phyloP scores from a whole-genome alignment of 371 early-diverging fungal genomes.

The Rhizopus stolonifer region DNA sequence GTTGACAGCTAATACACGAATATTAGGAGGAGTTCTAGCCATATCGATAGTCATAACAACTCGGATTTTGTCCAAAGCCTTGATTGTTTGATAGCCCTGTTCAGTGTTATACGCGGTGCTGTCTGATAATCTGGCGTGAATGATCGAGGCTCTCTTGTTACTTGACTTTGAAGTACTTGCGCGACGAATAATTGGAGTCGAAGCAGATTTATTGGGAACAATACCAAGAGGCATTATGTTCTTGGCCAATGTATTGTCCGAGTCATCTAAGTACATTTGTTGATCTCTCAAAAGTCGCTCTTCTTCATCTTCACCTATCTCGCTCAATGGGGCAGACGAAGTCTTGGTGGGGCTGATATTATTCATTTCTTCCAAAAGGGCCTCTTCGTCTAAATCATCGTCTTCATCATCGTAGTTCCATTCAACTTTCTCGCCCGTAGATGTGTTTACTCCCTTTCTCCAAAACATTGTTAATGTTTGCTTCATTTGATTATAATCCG shows the following conservation, averaged over 20 bases:
- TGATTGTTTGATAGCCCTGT: constrained; percentile 58
- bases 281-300: constrained; percentile 14
- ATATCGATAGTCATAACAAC: constrained; percentile 64
- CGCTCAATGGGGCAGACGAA: background rate
- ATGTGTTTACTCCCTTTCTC: constrained; percentile 46
- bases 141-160: constrained; percentile 38
- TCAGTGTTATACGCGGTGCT: constrained; percentile 40
- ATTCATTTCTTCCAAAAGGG: constrained; percentile 25
- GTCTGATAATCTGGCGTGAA: constrained; percentile 38
- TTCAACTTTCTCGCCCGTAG: constrained; percentile 28
- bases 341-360: background rate
- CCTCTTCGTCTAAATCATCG: constrained; percentile 25
- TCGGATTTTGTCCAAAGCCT: constrained; percentile 59
- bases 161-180: constrained; percentile 27
- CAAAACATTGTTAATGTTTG: constrained; percentile 51
- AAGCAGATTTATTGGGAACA: constrained; percentile 17
- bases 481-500: constrained; percentile 36
- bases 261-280: constrained; percentile 2
- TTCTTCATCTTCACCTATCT: constrained; percentile 7
- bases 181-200: constrained; percentile 18
- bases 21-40: constrained; percentile 66
- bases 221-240: background rate
- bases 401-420: constrained; percentile 38
- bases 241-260: background rate
- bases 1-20: constrained; percentile 66